Evolutionary conservation across 768 basidiomycete species (phyloP), one percentile per base, ranked within the genome.

Genomic region (Baorangia bicolor): DNA sequence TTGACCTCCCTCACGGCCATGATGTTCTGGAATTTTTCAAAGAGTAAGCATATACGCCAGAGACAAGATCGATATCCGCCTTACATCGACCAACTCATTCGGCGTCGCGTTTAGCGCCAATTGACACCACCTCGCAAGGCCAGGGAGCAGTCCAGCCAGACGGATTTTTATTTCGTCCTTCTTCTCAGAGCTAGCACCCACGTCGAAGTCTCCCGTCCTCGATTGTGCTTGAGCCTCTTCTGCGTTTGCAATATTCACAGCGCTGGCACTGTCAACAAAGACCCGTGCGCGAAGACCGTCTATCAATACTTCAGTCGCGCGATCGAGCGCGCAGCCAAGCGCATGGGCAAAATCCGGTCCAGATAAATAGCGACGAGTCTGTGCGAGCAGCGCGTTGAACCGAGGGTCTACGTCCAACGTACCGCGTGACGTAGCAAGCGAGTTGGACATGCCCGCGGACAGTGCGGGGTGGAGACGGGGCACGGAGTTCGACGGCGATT

Each of bases 61-160:
- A 50, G 2, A 51, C 9, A n/a, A 39, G 6, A 47, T 42, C n/a
- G 4, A 54, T 23, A 44, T 13, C 21, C 8, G 81, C 10, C 89
- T 71, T 66, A 92, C 93, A 74, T 94, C 92, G 27, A 92, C 81
- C 60, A 93, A 74, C 68, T 90, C 90, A 67, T 91, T 92, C 34
- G 90, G 91, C 51, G 87, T 67, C 18, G 81, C 81, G 58, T 83
- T 79, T 61, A 93, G 68, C 37, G 86, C 85, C 55, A 84, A 55
- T 59, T 82, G 82, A 63, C 86, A 87, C 92, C 93, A 94, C 53
- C 84, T 75, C 51, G 88, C 85, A 39, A 97, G 73, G 1, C 83
- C 88, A 5, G 94, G 94, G 28, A 98, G 73, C 61, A 96, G 73
- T 6, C 86, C 85, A 14, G 92, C 95, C 14, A 97, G 70, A 43